Evolutionary conservation across 495 filamentous ascomycete genomes (phyloP).

Genomic region (Monascus purpureus): DNA sequence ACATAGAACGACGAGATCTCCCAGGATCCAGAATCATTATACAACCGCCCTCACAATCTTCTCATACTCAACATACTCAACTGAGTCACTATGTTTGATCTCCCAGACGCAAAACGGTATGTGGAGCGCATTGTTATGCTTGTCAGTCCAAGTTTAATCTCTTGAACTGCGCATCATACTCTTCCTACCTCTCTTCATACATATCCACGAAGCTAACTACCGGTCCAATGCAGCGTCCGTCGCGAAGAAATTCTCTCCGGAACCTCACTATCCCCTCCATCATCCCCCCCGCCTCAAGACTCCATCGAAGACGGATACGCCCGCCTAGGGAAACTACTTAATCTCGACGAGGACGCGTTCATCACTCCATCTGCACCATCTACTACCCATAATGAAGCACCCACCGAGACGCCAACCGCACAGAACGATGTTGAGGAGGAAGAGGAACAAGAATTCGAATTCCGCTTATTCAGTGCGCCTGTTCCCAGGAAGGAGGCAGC

Average conservation of each 20-base stretch:
- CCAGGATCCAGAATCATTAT: no score
- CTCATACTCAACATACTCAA: no score
- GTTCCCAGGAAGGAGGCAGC: constrained; percentile 5
- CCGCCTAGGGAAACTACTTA: constrained; percentile 26
- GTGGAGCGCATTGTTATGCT: background rate
- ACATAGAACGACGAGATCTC: no score
- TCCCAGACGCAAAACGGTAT: constrained; percentile 29
- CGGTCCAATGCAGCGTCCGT: constrained; percentile 19
- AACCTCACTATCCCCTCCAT: constrained; percentile 14
- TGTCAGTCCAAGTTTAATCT: background rate
- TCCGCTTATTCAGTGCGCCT: constrained; percentile 30
- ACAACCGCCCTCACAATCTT: no score
- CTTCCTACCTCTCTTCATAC: background rate
- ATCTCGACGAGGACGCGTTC: constrained; percentile 14
- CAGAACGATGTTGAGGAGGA: constrained; percentile 12
- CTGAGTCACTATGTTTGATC: constrained; percentile 27
- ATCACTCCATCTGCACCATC: constrained; percentile 2
- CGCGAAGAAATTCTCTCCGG: constrained; percentile 28
- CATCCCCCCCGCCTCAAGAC: constrained; percentile 21
- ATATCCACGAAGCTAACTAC: constrained; percentile 4
- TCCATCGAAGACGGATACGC: constrained; percentile 20
- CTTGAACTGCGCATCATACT: background rate
- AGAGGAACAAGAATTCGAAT: constrained; percentile 35
- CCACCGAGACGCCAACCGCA: background rate
- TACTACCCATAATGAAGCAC: constrained; percentile 1